Percentiles rank a stretch among this genome's conserved stretches.
Evolutionary conservation across 768 basidiomycete genomes (phyloP).

Genomic region (Phylloporus sp.): DNA sequence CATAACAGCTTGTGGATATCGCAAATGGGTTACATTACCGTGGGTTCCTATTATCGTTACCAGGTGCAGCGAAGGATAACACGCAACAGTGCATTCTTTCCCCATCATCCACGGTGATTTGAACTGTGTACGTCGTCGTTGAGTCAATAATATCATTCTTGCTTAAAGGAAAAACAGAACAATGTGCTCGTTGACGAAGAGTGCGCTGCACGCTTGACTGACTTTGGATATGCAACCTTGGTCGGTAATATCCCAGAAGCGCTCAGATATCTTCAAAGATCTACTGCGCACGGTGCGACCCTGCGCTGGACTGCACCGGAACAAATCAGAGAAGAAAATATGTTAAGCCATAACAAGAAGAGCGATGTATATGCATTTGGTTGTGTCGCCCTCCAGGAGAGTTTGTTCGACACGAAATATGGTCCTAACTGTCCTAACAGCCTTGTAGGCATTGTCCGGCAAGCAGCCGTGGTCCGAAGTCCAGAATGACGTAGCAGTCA

Average conservation of each 20-base stretch:
- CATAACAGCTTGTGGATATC: background rate
- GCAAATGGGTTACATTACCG: background rate
- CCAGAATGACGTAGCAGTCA: background rate
- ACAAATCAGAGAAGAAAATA: constrained; percentile 22
- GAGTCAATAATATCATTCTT: background rate
- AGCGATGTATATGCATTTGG: constrained; percentile 12
- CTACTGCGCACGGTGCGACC: too few relatives aligned
- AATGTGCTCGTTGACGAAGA: background rate
- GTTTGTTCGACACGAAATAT: background rate
- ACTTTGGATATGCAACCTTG: too few relatives aligned
- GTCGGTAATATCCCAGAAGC: too few relatives aligned
- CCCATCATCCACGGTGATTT: background rate
- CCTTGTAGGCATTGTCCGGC: background rate
- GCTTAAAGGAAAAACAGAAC: background rate
- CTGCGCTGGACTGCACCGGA: constrained; percentile 11
- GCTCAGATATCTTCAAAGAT: too few relatives aligned
- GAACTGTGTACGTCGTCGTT: background rate
- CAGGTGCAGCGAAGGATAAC: background rate
- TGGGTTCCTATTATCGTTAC: background rate
- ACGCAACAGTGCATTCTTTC: background rate
- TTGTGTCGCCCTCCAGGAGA: constrained; percentile 29
- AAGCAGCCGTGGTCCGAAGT: too few relatives aligned
- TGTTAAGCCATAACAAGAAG: background rate
- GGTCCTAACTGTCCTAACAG: background rate
- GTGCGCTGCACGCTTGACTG: background rate